Base-by-base conservation (phyloP, 2,329 filamentous ascomycete genomes). In the Fusarium globosum region DNA sequence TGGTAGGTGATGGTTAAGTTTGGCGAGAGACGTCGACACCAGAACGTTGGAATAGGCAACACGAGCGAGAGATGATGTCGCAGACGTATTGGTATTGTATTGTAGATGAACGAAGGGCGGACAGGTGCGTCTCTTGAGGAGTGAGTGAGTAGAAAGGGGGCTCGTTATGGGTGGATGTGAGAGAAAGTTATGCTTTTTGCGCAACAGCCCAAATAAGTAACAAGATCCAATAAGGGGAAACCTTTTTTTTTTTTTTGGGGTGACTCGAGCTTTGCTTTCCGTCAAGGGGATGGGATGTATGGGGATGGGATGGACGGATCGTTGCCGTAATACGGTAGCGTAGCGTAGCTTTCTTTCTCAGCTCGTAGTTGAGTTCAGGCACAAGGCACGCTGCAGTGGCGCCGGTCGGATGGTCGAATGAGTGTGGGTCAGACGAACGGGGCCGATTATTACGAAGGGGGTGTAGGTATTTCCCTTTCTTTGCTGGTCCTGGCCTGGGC, bases 21-120 rank as follows among this genome's bases (percentile, higher is more conserved):
- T 69, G 71, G 62, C 75, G 73, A 79, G 75, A 77, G 74, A 68
- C 68, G 69, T 80, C 80, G 80, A 76, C 77, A 82, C 81, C 80
- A 72, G 72, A 69, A 79, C 75, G 79, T 79, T 79, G 77, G 71
- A 68, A 67, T 63, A 75, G 74, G 80, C 76, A 76, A 79, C 79
- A 81, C 80, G 78, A 79, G 76, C 74, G 73, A 77, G 74, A 78
- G 65, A 71, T 69, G 69, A 73, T 80, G 80, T 79, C 75, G 76
- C 74, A 79, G 73, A 70, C 72, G 72, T 68, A 72, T 69, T 56
- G 53, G 41, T 42, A 48, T 66, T 65, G 46, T 68, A 59, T 63
- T 69, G 51, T 64, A 64, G 68, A 56, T 68, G 67, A 66, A 68
- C 58, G 52, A 64, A 66, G 61, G 65, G 70, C 53, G 70, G 74